Evolutionary conservation across 2,329 filamentous ascomycete species (phyloP).

Genomic region (Grosmannia clavigera): DNA sequence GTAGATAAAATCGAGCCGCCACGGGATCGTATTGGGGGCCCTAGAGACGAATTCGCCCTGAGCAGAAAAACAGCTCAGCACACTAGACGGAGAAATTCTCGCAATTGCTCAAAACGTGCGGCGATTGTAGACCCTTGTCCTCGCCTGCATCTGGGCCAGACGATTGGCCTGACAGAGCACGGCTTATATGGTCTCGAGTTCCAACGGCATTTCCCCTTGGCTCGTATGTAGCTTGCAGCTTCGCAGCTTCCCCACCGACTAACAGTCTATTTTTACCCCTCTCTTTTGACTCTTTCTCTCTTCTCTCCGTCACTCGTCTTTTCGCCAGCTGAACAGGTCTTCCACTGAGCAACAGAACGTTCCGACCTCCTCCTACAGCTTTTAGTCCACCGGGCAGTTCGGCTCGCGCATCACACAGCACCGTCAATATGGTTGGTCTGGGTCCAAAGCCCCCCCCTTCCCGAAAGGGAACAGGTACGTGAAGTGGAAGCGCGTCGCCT

Average conservation of each 20-base stretch:
- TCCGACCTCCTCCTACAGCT: neutral
- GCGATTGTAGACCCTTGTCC: neutral
- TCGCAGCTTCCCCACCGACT: neutral
- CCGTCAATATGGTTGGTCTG: constrained; percentile 44
- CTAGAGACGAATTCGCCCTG: neutral
- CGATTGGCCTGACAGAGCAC: neutral
- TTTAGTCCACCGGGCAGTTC: neutral
- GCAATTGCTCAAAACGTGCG: constrained; percentile 4
- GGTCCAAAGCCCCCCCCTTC: constrained; percentile 52
- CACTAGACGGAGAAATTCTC: constrained; percentile 10
- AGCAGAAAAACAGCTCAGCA: neutral
- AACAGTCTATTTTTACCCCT: constrained; percentile 1
- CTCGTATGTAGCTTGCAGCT: neutral
- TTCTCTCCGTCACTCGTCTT: neutral
- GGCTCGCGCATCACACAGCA: neutral
- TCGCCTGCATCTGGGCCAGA: neutral
- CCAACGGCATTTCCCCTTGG: neutral
- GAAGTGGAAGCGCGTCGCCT: neutral
- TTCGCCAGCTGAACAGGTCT: neutral
- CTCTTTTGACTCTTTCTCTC: neutral
- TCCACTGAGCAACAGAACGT: neutral
- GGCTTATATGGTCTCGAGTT: neutral
- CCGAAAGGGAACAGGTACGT: constrained; percentile 32
- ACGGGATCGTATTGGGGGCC: neutral
- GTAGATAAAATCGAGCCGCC: neutral